Evolutionary conservation across 2,329 filamentous ascomycete species (phyloP), one percentile per base, ranked within the genome.

Genomic region (Fonsecaea nubica): DNA sequence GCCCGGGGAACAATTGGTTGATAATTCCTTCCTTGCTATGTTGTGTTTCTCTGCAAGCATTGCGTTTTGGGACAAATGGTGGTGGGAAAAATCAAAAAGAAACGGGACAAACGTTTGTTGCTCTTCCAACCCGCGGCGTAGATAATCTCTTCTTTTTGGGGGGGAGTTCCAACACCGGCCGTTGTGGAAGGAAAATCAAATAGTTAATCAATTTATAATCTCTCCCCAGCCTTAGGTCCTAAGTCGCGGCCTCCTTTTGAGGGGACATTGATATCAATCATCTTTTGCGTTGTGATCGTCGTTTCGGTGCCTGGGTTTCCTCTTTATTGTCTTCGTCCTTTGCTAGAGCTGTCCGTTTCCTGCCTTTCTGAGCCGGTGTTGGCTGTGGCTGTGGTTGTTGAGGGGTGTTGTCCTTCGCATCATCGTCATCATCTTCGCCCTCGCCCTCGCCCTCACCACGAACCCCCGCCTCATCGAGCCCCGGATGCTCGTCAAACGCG

Each of bases 251-350:
- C 25, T 25, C 25, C 25, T 25, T 25, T 25, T 25, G 25, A 25
- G 25, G 25, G 25, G 25, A 25, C 25, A 25, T 25, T 25, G 25
- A 25, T 25, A 25, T 25, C 25, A 25, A 2, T 60, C 60, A 59
- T 32, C 36, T 65, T 4, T 53, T 65, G 15, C 63, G 62, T n/a
- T 53, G 58, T 63, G 66, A 59, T 52, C 56, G 59, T 40, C 68
- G 58, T 30, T 67, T 70, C 7, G 68, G 50, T 25, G 50, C 42
- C 30, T 50, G 58, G 12, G 18, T 4, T 54, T 60, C 57, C 36
- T 52, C 40, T 12, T 38, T 13, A 18, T 58, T 40, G 35, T 40
- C 38, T 45, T 62, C 54, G 30, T 54, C 9, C 40, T 59, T 36
- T 18, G 18, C 15, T 21, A 33, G 25, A 25, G 25, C 25, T 25